Evolutionary conservation across 305 asterid genomes (phyloP).

Genomic region (Fraxinus albicans): DNA sequence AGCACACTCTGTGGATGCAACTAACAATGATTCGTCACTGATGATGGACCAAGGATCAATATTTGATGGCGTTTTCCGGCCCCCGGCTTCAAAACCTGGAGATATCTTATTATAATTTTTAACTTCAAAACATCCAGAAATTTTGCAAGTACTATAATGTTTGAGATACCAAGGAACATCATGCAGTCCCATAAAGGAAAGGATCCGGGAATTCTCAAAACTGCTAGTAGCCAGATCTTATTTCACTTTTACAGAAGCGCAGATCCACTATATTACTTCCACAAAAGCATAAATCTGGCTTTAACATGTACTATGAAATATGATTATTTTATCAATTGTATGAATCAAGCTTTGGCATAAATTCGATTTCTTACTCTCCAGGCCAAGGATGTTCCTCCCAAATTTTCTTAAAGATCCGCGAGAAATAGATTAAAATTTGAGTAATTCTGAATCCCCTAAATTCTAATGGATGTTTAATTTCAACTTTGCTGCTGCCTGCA

Average conservation of each 20-base stretch:
- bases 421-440: background rate
- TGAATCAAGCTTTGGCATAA: no score
- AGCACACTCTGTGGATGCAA: constrained; percentile 74
- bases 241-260: background rate
- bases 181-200: background rate
- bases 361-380: no score
- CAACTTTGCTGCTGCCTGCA: background rate
- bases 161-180: background rate
- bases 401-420: background rate
- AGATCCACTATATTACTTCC: background rate
- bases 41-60: constrained; percentile 76
- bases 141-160: background rate
- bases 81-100: constrained; percentile 90
- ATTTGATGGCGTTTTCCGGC: constrained; percentile 66
- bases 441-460: background rate
- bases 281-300: background rate
- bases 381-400: background rate
- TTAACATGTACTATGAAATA: no score
- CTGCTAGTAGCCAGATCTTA: background rate
- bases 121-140: background rate
- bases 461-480: background rate
- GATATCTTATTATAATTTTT: background rate
- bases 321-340: no score
- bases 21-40: constrained; percentile 59
- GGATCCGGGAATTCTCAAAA: no score